Base-by-base conservation (phyloP, 2,329 filamentous ascomycete species). In the Colletotrichum magnum region DNA sequence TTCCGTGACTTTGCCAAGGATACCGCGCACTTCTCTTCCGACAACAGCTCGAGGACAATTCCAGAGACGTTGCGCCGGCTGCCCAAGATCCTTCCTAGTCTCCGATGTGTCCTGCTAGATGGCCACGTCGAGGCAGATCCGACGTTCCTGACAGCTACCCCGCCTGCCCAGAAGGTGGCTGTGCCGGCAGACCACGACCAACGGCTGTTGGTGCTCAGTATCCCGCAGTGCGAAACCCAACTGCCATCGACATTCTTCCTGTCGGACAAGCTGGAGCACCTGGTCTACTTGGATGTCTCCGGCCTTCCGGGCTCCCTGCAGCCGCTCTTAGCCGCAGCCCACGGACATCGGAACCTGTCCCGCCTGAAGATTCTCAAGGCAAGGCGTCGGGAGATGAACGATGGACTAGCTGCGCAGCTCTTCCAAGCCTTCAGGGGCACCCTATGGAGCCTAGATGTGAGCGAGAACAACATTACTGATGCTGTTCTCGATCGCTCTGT, bases 361-460 rank as follows among this genome's bases (percentile, higher is more conserved):
- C 77, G 80, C 53, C 79, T 91, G 9, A 83, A 85, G 3, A 78
- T 90, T 4, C 75, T 91, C 28, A 90, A 88, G 72, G 76, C 84
- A 0, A 78, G 80, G 54, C 79, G 81, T 2, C 81, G 85, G 24
- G 82, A 86, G 67, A 72, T 90, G 24, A 82, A 85, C 24, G 81
- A 87, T 65, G 62, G 64, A 1, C 76, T 79, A 2, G 76, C 81
- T 2, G 64, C 77, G 0, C 50, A 75, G 3, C 70, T 83, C 48
- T 73, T 86, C 74, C 71, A 74, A 67, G 71, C 75, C 5, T 82
- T 82, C 56, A 65, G 71, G 5, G 68, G 68, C 12, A 83, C 80
- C 32, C 75, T 90, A 12, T 90, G 88, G 88, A 89, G 88, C 72
- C 74, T 90, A 5, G 88, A 91, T 70, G 58, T 90, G 0, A 79